Conservation (phyloP, 768 basidiomycete species). For the Daedalea quercina region DNA sequence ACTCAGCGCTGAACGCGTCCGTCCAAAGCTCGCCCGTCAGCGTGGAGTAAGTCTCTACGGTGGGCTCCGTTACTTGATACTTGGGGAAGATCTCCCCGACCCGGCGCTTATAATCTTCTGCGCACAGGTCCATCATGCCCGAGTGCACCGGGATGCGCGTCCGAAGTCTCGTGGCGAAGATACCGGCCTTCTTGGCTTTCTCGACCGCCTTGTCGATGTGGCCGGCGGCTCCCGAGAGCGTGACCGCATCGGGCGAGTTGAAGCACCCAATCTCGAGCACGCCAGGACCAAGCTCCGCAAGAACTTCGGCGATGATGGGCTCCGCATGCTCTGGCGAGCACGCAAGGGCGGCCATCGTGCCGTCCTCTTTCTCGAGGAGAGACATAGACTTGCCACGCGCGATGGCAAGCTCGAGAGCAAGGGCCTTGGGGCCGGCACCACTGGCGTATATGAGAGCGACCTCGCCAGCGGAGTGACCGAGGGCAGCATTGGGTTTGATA, state of each 20-base stretch:
- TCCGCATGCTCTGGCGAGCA: slow-evolving; percentile 26
- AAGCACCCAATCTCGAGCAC: slow-evolving; percentile 35
- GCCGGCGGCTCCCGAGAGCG: slow-evolving; percentile 26
- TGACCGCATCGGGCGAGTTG: slow-evolving; percentile 32
- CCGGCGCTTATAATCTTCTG: slow-evolving; percentile 18
- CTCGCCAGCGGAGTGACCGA: slow-evolving; percentile 47
- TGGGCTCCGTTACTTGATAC: slow-evolving; percentile 23
- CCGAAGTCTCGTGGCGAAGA: slow-evolving; percentile 31
- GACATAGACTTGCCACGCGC: slow-evolving; percentile 33
- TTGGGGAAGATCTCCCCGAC: slow-evolving; percentile 29
- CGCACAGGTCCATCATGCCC: slow-evolving; percentile 30
- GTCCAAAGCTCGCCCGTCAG: slow-evolving; percentile 21
- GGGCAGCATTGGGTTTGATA: slow-evolving; percentile 29
- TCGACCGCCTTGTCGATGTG: slow-evolving; percentile 24
- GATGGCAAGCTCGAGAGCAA: slow-evolving; percentile 39
- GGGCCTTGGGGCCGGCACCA: slow-evolving; percentile 31
- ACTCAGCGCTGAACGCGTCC: slow-evolving; percentile 25
- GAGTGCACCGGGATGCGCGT: slow-evolving; percentile 35
- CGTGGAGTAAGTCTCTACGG: slow-evolving; percentile 31
- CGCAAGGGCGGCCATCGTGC: slow-evolving; percentile 38
- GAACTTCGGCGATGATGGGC: slow-evolving; percentile 19
- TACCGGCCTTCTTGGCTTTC: slow-evolving; percentile 20
- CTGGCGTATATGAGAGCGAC: slow-evolving; percentile 37
- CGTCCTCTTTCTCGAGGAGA: slow-evolving; percentile 26
- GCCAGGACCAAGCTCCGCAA: slow-evolving; percentile 7